phyloP scores from a whole-genome alignment of 148 eudicot genomes.

The Camellia lanceoleosa region DNA sequence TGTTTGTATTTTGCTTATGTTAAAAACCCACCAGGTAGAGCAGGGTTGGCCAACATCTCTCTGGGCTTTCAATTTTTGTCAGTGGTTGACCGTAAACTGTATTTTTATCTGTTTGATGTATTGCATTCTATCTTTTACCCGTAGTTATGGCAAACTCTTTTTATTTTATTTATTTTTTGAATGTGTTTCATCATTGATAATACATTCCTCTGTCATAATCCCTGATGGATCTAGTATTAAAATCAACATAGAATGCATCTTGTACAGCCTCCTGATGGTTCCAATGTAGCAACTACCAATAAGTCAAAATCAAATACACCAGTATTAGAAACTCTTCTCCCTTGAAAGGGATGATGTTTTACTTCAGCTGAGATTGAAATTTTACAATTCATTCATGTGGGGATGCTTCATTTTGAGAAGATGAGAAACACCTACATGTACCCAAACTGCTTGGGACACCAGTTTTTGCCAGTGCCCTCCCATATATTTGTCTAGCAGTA shows the following conservation, averaged over 20 bases:
- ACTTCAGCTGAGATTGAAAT: background rate
- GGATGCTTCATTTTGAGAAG: slow-evolving; percentile 74
- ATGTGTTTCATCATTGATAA: too few species aligned
- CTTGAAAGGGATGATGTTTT: background rate
- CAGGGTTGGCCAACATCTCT: background rate
- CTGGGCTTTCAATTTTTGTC: background rate
- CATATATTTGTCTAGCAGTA: too few species aligned
- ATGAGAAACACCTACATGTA: slow-evolving; percentile 90
- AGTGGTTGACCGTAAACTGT: background rate
- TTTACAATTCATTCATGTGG: slow-evolving; percentile 9
- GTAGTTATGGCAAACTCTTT: too few species aligned
- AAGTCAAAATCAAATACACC: too few species aligned
- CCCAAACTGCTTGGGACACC: slow-evolving; percentile 37
- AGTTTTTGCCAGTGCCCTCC: too few species aligned
- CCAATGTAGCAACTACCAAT: too few species aligned
- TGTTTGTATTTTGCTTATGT: background rate
- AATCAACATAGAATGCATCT: too few species aligned
- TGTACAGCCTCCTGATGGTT: too few species aligned
- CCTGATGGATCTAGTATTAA: too few species aligned
- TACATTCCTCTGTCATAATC: too few species aligned
- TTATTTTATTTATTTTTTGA: too few species aligned
- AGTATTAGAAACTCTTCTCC: too few species aligned
- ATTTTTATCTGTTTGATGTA: background rate
- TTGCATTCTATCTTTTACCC: background rate
- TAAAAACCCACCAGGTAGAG: background rate